phyloP scores from a whole-genome alignment of 2,329 filamentous ascomycete species.

The Macrophomina tecta region DNA sequence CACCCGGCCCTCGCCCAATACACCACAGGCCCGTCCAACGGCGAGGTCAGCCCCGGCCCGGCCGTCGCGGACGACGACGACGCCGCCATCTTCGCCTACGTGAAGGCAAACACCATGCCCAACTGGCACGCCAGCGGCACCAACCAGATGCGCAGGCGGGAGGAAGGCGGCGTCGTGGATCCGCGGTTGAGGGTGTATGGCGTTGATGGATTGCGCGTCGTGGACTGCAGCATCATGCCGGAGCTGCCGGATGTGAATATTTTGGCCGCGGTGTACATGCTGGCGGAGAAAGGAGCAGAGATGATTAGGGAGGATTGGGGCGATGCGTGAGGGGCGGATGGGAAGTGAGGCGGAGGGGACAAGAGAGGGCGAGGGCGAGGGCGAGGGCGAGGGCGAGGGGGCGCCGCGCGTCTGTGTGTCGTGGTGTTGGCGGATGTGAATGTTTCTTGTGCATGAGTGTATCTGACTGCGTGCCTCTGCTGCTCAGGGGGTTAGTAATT shows the following conservation, averaged over 20 bases:
- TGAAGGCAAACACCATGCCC: slow-evolving; percentile 31
- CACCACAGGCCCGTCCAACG: slow-evolving; percentile 32
- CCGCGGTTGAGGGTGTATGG: slow-evolving; percentile 4
- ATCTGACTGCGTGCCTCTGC: no score
- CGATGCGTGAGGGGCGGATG: neutral
- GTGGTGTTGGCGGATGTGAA: no score
- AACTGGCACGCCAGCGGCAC: slow-evolving; percentile 45
- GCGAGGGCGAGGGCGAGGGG: no score
- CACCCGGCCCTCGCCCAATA: slow-evolving; percentile 30
- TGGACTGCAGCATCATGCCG: slow-evolving; percentile 25
- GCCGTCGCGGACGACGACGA: slow-evolving; percentile 33
- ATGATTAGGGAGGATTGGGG: slow-evolving; percentile 13
- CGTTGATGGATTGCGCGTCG: slow-evolving; percentile 3
- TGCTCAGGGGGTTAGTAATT: no score
- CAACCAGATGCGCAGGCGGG: slow-evolving; percentile 31
- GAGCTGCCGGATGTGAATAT: neutral
- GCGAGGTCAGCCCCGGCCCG: slow-evolving; percentile 35
- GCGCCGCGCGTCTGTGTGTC: no score
- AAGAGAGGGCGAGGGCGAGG: no score
- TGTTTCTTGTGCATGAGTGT: no score
- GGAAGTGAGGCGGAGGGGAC: neutral
- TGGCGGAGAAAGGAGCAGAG: slow-evolving; percentile 24
- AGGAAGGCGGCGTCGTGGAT: slow-evolving; percentile 20
- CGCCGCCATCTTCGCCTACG: slow-evolving; percentile 35
- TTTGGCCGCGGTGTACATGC: slow-evolving; percentile 13